Evolutionary conservation across 805 yeast species (phyloP).

Genomic region (Blastobotrys terrestris): DNA sequence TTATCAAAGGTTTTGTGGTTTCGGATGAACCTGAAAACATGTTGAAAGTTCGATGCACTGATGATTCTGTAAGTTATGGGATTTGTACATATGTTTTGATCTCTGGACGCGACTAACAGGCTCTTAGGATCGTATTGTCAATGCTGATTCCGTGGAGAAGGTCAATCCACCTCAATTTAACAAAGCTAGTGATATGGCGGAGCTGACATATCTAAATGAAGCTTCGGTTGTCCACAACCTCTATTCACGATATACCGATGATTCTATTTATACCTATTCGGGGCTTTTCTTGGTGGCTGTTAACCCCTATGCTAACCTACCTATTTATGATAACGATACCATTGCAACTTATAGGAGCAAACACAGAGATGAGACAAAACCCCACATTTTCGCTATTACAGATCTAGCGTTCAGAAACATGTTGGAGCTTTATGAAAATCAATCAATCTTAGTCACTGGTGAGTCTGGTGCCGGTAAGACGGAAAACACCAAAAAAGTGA

Average conservation of each 20-base stretch:
- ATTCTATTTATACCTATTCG: constrained; percentile 84
- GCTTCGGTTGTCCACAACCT: constrained; percentile 90
- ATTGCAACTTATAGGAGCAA: constrained; percentile 50
- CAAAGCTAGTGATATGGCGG: constrained; percentile 91
- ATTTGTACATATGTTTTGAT: too few relatives aligned
- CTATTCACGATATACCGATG: constrained; percentile 67
- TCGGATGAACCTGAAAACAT: constrained; percentile 36
- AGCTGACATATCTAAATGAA: constrained; percentile 86
- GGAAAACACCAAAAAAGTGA: constrained; percentile 90
- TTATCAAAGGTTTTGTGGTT: constrained; percentile 54
- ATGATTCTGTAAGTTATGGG: constrained; percentile 30
- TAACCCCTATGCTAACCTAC: constrained; percentile 76
- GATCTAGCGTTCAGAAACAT: constrained; percentile 80
- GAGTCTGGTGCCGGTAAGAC: constrained; percentile 99
- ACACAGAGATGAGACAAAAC: constrained; percentile 45
- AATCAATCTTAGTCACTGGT: constrained; percentile 94
- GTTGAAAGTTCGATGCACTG: constrained; percentile 37
- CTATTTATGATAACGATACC: constrained; percentile 59
- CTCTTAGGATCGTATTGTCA: constrained; percentile 36
- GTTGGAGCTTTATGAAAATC: constrained; percentile 63
- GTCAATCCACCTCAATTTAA: constrained; percentile 90
- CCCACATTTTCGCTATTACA: constrained; percentile 88
- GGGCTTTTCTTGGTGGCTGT: constrained; percentile 94
- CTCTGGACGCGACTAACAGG: too few relatives aligned
- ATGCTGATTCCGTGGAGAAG: constrained; percentile 44